Evolutionary conservation across 164 flowering plant genomes (phyloP), one percentile per base, ranked within the genome.

Genomic region (Aristolochia contorta): DNA sequence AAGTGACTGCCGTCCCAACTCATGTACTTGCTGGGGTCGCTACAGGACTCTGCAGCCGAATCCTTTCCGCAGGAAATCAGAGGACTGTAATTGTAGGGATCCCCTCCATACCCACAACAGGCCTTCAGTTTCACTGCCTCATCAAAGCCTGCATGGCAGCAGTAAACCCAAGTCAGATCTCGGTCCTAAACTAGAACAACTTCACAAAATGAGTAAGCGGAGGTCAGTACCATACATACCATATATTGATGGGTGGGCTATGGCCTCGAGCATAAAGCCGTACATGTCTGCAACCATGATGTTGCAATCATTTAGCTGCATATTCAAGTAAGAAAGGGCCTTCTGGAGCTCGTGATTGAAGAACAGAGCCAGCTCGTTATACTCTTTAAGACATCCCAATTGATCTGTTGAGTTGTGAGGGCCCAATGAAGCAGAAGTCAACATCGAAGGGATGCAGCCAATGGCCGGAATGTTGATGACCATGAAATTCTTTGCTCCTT

Each of bases 1-100:
- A 60, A 60, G 57, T 69, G 72, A 24, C 56, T 16, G 21, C 65
- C 72, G 56, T 69, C 72, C 72, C 72, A 69, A 54, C 68, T 59
- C 47, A 56, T 48, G 30, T 64, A 64, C 61, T 69, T 60, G 33
- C 61, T 60, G 60, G 68, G 68, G n/a, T 56, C 52, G 20, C 61
- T 65, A 51, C 72, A 69, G 15, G 64, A 56, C 49, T 65, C 65
- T 47, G 65, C 72, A 56, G 24, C 59, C 5, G 72, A 58, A 15
- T 61, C 46, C 43, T 45, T 16, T 24, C 72, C 68, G 49, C 72
- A 69, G 19, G 61, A 0, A 15, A 65, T 21, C 25, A 27, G 30
- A 56, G 72, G 72, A 61, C 13, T 60, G 56, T 60, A 65, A 32
- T 65, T 69, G 56, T 60, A 65, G 32, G 68, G 68, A 25, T 41